A percentile compares a stretch with the other conserved stretches of the same genome.
phyloP scores from a whole-genome alignment of 23 red algal genomes.

The Agarophyton chilense region DNA sequence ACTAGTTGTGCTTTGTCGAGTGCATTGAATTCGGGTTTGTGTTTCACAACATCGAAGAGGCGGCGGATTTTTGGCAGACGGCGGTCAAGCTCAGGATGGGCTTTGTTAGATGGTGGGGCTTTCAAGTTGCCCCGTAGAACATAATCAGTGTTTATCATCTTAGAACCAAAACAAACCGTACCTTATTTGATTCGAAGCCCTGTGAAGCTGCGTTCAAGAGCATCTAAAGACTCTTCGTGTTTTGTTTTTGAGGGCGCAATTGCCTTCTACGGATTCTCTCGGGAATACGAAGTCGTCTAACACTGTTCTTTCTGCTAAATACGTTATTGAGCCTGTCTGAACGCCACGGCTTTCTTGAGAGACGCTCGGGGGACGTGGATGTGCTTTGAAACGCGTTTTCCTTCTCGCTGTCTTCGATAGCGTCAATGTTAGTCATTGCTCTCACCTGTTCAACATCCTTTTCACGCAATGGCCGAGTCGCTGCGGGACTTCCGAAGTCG shows the following conservation, averaged over 20 bases:
- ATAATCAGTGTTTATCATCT: neutral
- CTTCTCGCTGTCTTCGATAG: neutral
- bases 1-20: too few species aligned
- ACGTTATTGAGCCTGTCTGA: slow-evolving; percentile 11
- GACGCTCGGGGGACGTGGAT: slow-evolving; percentile 16
- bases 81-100: too few species aligned
- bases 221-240: neutral
- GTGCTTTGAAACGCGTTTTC: slow-evolving; percentile 35
- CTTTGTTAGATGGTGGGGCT: too few species aligned
- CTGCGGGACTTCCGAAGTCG: neutral
- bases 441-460: slow-evolving; percentile 2
- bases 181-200: neutral
- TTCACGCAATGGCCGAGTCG: neutral
- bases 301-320: slow-evolving; percentile 18
- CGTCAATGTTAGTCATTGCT: neutral
- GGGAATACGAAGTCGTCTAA: slow-evolving; percentile 25
- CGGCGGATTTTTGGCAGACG: too few species aligned
- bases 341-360: slow-evolving; percentile 30
- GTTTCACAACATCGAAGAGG: too few species aligned
- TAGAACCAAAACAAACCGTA: neutral
- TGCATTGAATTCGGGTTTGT: too few species aligned
- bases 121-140: neutral
- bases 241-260: neutral
- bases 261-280: slow-evolving; percentile 29
- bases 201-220: neutral